Percentiles rank a stretch among this genome's conserved stretches.
Evolutionary conservation across 768 basidiomycete genomes (phyloP).

Genomic region (Phanerochaete carnosa): DNA sequence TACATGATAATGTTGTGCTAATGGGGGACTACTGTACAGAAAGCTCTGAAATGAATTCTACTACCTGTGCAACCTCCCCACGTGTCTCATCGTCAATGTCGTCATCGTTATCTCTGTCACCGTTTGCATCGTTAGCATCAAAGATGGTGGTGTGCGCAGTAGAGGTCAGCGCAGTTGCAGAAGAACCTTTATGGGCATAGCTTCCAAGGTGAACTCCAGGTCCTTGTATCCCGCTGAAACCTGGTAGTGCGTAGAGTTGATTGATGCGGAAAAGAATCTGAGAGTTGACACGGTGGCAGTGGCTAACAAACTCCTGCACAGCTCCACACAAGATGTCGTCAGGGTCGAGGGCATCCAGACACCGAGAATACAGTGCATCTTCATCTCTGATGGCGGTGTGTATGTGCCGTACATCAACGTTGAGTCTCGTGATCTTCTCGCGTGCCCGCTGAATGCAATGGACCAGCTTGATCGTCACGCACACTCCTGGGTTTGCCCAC

Average conservation of each 20-base stretch:
- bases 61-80: background rate
- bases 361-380: background rate
- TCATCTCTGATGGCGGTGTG: conserved; percentile 24
- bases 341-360: background rate
- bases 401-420: conserved; percentile 25
- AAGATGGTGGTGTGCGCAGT: background rate
- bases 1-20: background rate
- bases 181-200: background rate
- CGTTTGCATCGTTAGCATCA: background rate
- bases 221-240: conserved; percentile 3
- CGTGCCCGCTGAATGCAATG: conserved; percentile 18
- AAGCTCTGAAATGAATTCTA: background rate
- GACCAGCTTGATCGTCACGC: conserved; percentile 19
- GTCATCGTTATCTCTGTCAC: background rate
- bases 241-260: background rate
- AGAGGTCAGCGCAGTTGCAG: background rate
- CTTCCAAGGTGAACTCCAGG: background rate
- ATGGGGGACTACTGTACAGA: background rate
- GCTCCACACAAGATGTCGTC: background rate
- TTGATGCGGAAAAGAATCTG: conserved; percentile 4
- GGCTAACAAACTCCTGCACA: background rate
- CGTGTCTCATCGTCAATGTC: background rate
- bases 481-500: conserved; percentile 25
- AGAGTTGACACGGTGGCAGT: conserved; percentile 3
- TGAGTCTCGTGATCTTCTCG: conserved; percentile 23